These are phyloP conservation scores for Podila verticillata DNA, from an alignment of 192 early-diverging fungal species.

Conservation along the genomic window DNA sequence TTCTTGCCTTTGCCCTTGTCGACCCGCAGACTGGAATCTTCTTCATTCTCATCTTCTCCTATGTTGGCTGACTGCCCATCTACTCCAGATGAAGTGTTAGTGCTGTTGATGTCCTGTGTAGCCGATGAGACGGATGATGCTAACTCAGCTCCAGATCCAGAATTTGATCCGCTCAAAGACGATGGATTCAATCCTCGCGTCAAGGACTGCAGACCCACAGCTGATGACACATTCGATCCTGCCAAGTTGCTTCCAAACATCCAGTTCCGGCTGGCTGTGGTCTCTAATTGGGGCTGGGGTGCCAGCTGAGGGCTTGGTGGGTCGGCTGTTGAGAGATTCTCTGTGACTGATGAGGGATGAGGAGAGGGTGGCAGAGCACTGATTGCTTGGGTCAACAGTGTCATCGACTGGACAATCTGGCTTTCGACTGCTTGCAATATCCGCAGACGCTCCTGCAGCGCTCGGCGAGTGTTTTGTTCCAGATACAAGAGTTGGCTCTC, in stretches of 20 bases:
- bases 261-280: neutral
- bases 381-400: constrained; percentile 51
- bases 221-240: neutral
- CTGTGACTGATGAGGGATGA: constrained; percentile 15
- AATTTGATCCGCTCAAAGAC: neutral
- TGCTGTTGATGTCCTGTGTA: too few species aligned
- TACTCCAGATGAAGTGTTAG: neutral
- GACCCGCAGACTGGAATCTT: neutral
- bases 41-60: neutral
- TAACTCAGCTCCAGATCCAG: constrained; percentile 11
- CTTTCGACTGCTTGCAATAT: constrained; percentile 68
- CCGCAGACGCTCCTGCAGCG: constrained; percentile 71
- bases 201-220: neutral
- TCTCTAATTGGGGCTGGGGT: neutral
- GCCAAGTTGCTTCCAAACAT: neutral
- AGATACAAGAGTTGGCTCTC: constrained; percentile 68
- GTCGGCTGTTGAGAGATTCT: constrained; percentile 5
- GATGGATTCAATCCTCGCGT: neutral
- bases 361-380: constrained; percentile 46
- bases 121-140: neutral
- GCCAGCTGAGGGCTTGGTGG: constrained; percentile 27
- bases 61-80: neutral
- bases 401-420: constrained; percentile 65
- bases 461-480: constrained; percentile 65
- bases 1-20: constrained; percentile 45